Conservation (phyloP, 1,139 yeast genomes). For the Blastobotrys aristatus region DNA sequence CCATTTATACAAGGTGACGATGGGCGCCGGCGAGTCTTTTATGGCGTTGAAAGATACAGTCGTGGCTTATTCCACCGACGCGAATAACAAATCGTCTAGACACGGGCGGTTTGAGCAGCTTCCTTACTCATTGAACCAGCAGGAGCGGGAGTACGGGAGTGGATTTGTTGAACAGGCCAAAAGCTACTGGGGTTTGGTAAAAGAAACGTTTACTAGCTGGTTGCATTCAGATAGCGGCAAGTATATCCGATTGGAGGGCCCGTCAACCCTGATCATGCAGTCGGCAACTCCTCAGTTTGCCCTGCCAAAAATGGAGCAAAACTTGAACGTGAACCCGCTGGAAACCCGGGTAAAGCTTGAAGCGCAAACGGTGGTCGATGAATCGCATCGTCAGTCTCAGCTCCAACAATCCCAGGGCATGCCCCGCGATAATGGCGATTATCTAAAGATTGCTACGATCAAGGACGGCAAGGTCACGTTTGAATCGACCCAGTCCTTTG, state of each 20-base stretch:
- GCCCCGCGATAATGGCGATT: slow-evolving; percentile 24
- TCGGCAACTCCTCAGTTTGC: background rate
- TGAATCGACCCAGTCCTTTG: slow-evolving; percentile 20
- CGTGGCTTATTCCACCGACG: slow-evolving; percentile 35
- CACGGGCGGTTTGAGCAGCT: slow-evolving; percentile 7
- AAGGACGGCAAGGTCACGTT: slow-evolving; percentile 27
- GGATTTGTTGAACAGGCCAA: slow-evolving; percentile 2
- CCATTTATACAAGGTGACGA: slow-evolving; percentile 31
- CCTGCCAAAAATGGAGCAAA: slow-evolving; percentile 7
- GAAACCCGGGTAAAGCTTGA: slow-evolving; percentile 16
- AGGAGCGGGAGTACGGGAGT: background rate
- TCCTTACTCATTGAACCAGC: background rate
- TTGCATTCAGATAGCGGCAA: slow-evolving; percentile 11
- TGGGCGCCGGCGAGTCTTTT: slow-evolving; percentile 33
- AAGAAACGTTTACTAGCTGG: slow-evolving; percentile 4
- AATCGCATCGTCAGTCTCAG: slow-evolving; percentile 4
- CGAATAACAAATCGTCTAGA: slow-evolving; percentile 18
- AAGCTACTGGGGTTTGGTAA: background rate
- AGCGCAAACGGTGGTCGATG: slow-evolving; percentile 18
- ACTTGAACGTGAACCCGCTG: slow-evolving; percentile 13
- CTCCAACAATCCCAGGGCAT: slow-evolving; percentile 17
- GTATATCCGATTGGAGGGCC: slow-evolving; percentile 14
- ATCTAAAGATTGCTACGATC: slow-evolving; percentile 27
- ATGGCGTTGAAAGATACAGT: slow-evolving; percentile 32
- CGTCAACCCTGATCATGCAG: slow-evolving; percentile 14